Conservation (phyloP, 1,139 yeast species). For the Meyerozyma elateridarum region DNA sequence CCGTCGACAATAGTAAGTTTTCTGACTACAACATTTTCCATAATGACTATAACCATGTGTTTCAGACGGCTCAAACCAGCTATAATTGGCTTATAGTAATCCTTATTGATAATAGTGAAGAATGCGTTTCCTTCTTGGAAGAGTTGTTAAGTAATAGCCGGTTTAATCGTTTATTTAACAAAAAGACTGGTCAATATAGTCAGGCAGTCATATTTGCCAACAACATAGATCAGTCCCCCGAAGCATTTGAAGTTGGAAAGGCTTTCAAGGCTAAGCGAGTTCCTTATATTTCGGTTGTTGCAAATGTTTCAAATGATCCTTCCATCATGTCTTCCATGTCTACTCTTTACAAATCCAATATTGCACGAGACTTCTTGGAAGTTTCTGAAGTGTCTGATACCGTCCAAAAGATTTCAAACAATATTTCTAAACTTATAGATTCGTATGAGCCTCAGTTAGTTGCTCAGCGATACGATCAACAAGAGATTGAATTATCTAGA, state of each 20-base stretch:
- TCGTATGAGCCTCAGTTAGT: conserved; percentile 50
- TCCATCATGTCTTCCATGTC: conserved; percentile 51
- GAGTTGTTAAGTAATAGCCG: conserved; percentile 22
- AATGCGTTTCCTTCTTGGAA: conserved; percentile 23
- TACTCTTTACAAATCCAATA: conserved; percentile 38
- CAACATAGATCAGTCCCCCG: conserved; percentile 39
- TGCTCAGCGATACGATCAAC: conserved; percentile 46
- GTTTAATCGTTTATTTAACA: conserved; percentile 31
- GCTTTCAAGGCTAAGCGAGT: conserved; percentile 34
- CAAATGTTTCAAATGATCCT: conserved; percentile 49
- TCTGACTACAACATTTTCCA: conserved; percentile 17
- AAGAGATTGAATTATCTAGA: conserved; percentile 49
- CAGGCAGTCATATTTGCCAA: conserved; percentile 40
- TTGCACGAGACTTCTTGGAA: conserved; percentile 21
- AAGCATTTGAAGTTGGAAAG: conserved; percentile 47
- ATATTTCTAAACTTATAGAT: conserved; percentile 32
- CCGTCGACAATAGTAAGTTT: neutral
- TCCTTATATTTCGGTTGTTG: conserved; percentile 45
- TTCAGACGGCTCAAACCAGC: conserved; percentile 35
- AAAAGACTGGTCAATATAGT: conserved; percentile 29
- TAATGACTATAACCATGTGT: conserved; percentile 40
- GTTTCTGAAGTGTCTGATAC: conserved; percentile 17
- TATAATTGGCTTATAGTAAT: conserved; percentile 43
- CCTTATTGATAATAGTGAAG: conserved; percentile 33
- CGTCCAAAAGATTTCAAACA: conserved; percentile 25